Evolutionary conservation across 2,329 filamentous ascomycete species (phyloP).

Genomic region (Xylaria sp.): DNA sequence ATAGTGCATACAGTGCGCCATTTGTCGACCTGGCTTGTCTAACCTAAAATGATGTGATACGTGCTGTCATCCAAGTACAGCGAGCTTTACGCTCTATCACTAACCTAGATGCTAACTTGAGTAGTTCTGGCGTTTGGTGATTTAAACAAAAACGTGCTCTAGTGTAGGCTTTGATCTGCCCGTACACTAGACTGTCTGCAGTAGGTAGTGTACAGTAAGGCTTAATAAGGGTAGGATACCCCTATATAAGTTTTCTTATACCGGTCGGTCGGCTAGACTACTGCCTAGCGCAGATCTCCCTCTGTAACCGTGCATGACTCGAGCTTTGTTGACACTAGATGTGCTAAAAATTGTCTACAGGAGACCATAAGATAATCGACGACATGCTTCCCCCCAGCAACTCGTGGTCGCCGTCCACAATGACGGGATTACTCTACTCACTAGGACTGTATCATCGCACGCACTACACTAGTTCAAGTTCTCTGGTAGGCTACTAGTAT

Average conservation of each 20-base stretch:
- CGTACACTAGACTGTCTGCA: not conserved
- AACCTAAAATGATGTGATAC: no score
- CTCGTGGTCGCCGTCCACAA: not conserved
- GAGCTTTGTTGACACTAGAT: not conserved
- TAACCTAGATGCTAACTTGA: no score
- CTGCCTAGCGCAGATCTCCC: no score
- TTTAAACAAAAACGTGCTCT: no score
- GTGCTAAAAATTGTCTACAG: not conserved
- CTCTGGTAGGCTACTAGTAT: not conserved
- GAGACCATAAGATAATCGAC: not conserved
- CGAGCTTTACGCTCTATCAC: no score
- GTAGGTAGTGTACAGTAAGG: not conserved
- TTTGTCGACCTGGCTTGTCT: not conserved
- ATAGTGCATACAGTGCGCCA: not conserved
- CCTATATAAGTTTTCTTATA: not conserved
- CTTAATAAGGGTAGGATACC: not conserved
- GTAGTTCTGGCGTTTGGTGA: no score
- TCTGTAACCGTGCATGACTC: not conserved
- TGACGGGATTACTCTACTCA: not conserved
- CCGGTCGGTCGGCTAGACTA: slow-evolving; percentile 1
- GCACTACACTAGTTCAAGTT: not conserved
- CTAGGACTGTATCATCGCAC: no score
- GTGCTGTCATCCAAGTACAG: no score
- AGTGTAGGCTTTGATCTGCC: no score
- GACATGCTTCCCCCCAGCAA: slow-evolving; percentile 3